Evolutionary conservation across 177 flowering plant genomes (phyloP).

Genomic region (Telopea speciosissima): DNA sequence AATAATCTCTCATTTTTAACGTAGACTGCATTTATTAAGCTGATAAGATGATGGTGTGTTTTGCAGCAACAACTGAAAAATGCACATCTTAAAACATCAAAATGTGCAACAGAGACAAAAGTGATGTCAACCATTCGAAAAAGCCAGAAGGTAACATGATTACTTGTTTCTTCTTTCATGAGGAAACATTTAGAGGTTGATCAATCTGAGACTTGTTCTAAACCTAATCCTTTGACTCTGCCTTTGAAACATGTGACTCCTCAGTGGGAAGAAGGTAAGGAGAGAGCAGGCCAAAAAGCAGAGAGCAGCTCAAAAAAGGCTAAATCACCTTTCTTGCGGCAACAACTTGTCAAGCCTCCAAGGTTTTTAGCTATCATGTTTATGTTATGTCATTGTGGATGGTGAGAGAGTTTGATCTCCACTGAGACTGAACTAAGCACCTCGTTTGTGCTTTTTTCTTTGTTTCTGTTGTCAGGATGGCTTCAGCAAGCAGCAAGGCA

Average conservation of each 20-base stretch:
- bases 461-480: conserved; percentile 23
- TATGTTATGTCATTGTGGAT: not conserved
- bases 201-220: too few relatives aligned
- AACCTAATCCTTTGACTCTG: too few relatives aligned
- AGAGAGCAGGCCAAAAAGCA: conserved; percentile 18
- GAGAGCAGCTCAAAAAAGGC: conserved; percentile 16
- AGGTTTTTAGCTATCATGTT: conserved; percentile 24
- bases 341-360: conserved; percentile 20
- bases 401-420: too few relatives aligned
- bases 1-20: not conserved
- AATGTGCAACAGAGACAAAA: conserved; percentile 18
- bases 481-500: conserved; percentile 24
- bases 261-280: conserved; percentile 6
- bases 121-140: not conserved
- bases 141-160: not conserved
- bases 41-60: conserved; percentile 3
- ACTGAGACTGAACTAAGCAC: too few relatives aligned
- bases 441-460: too few relatives aligned
- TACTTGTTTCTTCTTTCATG: not conserved
- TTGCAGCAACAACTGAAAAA: conserved; percentile 24
- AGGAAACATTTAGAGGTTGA: too few relatives aligned
- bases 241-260: not conserved
- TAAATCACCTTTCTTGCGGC: conserved; percentile 21
- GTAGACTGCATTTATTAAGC: conserved; percentile 1
- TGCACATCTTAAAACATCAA: conserved; percentile 8